Percentiles rank a stretch among this genome's conserved stretches.
Evolutionary conservation across 2,329 filamentous ascomycete species (phyloP).

Genomic region (Ophiocordyceps camponoti-leonardi): DNA sequence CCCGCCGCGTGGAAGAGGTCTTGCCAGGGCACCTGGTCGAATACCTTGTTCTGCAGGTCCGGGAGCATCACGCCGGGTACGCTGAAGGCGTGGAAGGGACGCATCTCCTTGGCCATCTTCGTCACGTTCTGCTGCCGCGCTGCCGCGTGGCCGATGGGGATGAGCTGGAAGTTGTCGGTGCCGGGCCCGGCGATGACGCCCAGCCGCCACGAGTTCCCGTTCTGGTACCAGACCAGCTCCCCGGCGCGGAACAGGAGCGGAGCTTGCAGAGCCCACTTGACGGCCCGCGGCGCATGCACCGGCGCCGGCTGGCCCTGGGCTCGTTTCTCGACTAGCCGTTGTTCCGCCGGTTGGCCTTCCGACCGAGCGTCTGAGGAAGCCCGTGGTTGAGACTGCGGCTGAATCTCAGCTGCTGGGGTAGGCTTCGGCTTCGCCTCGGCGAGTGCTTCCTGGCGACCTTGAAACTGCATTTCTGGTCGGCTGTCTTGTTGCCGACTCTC

Average conservation of each 20-base stretch:
- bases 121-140: conserved; percentile 19
- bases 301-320: background rate
- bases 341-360: background rate
- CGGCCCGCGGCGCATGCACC: background rate
- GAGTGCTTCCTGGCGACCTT: background rate
- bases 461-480: background rate
- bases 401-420: background rate
- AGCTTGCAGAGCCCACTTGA: conserved; percentile 16
- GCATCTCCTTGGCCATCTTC: conserved; percentile 23
- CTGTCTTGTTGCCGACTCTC: background rate
- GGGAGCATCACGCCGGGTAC: conserved; percentile 24
- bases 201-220: conserved; percentile 28
- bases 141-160: conserved; percentile 22
- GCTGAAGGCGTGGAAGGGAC: conserved; percentile 33
- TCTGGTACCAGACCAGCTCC: conserved; percentile 33
- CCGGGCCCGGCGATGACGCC: conserved; percentile 22
- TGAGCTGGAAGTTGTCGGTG: conserved; percentile 16
- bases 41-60: conserved; percentile 20
- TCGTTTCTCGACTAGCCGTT: background rate
- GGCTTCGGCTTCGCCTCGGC: background rate
- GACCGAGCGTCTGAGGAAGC: background rate
- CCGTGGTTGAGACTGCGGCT: conserved; percentile 1
- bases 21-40: conserved; percentile 26
- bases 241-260: conserved; percentile 26
- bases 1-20: conserved; percentile 14